Conservation (phyloP, 2,329 filamentous ascomycete species). For the Neonectria punicea region DNA sequence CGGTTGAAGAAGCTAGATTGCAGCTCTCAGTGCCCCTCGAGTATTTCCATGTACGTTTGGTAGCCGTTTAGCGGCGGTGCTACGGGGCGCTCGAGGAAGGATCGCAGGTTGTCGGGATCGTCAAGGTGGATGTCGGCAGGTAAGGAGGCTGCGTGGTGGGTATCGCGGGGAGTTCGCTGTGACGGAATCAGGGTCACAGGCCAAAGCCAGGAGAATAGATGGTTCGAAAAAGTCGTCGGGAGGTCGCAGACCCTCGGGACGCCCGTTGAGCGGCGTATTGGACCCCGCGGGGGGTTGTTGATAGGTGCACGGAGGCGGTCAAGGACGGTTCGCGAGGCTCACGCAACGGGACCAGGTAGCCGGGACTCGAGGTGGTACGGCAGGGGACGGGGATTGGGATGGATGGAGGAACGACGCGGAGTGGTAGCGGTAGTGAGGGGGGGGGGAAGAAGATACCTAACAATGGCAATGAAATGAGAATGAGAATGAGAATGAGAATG, state of each 20-base stretch:
- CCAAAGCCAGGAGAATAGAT: not conserved
- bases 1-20: conserved; percentile 22
- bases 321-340: not conserved
- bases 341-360: not conserved
- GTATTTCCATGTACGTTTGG: conserved; percentile 38
- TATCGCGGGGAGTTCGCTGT: not conserved
- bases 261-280: not conserved
- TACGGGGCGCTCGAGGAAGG: not conserved
- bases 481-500: not conserved
- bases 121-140: conserved; percentile 23
- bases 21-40: conserved; percentile 28
- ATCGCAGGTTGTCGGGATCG: not conserved
- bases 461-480: not conserved
- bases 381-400: not conserved
- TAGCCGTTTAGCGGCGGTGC: not conserved
- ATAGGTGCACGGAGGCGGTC: conserved; percentile 3
- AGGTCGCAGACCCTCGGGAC: not conserved
- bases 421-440: not conserved
- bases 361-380: not conserved
- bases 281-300: conserved; percentile 1
- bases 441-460: not conserved
- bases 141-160: conserved; percentile 21
- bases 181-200: not conserved
- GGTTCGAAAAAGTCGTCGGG: not conserved
- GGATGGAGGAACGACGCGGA: not conserved